Base-by-base conservation (phyloP, 495 filamentous ascomycete genomes). In the Hypoxylon lienhwacheense region DNA sequence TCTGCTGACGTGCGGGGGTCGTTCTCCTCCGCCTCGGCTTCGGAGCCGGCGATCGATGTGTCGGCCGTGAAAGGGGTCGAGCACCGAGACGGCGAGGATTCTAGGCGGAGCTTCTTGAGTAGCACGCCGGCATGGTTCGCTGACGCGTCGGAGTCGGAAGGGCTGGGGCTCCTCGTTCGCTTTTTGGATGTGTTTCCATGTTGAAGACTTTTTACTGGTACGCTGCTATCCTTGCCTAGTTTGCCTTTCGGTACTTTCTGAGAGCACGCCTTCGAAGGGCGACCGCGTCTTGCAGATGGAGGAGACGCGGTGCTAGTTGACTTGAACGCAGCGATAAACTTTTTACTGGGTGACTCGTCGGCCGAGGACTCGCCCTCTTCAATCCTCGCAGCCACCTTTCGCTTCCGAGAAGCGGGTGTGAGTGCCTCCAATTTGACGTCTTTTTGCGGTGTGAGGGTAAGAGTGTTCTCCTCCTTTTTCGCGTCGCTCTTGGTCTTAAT, bases 101-200 rank as follows among this genome's bases (percentile, higher is more conserved):
- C 68, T 15, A 76, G 50, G 33, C 70, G 69, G 2, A 77, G 64
- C 22, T 63, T 71, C 61, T 73, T 69, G 40, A 76, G 58, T 7
- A 77, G 63, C 12, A 37, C 42, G 32, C 68, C 70, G 11, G 73
- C 20, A 24, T 57, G 52, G 14, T 60, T 47, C 10, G 47, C 37
- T 8, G 65, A 65, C 22, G 47, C 62, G 10, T 67, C 65, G 10
- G 65, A 67, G 25, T 67, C 65, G 0, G 65, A 65, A 26, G 50
- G 28, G 31, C 58, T 67, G 4, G 65, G 49, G 24, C 62, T 67
- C 22, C 65, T 50, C 14, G 41, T 52, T 45, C 65, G 58, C 46
- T 67, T 67, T 31, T 37, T 54, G 5, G 47, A 40, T 17, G 35
- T 37, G 5, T 59, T 25, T 28, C 49, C 46, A 29, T 44, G 52